Conservation (phyloP, 176 grass and related monocot species). For the Leersia perrieri region DNA sequence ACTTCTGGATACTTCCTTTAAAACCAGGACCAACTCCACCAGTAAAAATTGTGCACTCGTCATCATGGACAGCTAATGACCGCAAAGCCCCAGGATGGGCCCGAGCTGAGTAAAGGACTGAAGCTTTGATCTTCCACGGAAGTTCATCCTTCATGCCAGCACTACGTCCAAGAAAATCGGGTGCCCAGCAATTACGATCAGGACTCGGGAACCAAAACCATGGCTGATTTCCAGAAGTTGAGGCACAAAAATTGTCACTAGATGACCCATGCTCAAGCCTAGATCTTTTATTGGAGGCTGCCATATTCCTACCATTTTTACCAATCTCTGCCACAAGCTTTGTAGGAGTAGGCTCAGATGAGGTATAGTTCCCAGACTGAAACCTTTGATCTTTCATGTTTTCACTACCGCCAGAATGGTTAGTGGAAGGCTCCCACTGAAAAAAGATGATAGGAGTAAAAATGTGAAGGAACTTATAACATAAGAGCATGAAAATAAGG, state of each 20-base stretch:
- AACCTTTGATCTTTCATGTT: slow-evolving; percentile 54
- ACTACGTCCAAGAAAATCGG: slow-evolving; percentile 73
- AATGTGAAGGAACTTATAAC: slow-evolving; percentile 19
- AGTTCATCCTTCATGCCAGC: slow-evolving; percentile 59
- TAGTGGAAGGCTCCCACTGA: slow-evolving; percentile 63
- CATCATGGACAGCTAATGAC: slow-evolving; percentile 69
- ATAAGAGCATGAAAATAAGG: background rate
- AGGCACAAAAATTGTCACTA: slow-evolving; percentile 34
- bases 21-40: slow-evolving; percentile 93
- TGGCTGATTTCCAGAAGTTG: slow-evolving; percentile 49
- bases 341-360: slow-evolving; percentile 51
- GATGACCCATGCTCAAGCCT: slow-evolving; percentile 42
- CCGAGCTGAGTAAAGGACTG: slow-evolving; percentile 68
- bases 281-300: slow-evolving; percentile 41
- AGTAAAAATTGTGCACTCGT: slow-evolving; percentile 88
- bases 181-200: slow-evolving; percentile 55
- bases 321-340: slow-evolving; percentile 54
- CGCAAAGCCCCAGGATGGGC: slow-evolving; percentile 79
- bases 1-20: slow-evolving; percentile 86
- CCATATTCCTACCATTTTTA: slow-evolving; percentile 48
- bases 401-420: slow-evolving; percentile 50
- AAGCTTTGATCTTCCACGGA: slow-evolving; percentile 81
- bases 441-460: slow-evolving; percentile 23
- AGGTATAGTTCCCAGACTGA: slow-evolving; percentile 39
- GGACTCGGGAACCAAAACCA: slow-evolving; percentile 95